Percentiles rank a stretch among this genome's conserved stretches.
Conservation (phyloP, 257 asterid species). For the Nicotiana noctiflora region DNA sequence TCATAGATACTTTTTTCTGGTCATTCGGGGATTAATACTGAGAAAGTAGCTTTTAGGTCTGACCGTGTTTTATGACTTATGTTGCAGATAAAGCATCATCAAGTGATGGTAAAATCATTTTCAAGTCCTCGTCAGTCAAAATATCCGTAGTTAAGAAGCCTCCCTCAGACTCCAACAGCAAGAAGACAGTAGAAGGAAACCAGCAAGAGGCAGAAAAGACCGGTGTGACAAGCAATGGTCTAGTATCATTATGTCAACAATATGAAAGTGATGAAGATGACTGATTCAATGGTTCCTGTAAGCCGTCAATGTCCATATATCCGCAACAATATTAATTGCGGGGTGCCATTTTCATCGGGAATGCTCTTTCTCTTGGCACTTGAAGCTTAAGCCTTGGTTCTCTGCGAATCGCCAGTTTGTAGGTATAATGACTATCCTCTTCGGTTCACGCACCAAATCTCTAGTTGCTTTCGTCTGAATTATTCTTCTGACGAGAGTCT, state of each 20-base stretch:
- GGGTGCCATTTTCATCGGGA: not conserved
- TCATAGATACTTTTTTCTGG: not conserved
- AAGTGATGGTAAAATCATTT: slow-evolving; percentile 6
- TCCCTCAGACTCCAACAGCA: slow-evolving; percentile 10
- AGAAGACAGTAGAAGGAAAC: slow-evolving; percentile 3
- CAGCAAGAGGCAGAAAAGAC: slow-evolving; percentile 14
- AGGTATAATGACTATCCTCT: not conserved
- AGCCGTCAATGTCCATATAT: not conserved
- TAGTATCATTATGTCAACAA: slow-evolving; percentile 46
- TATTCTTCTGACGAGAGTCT: not conserved
- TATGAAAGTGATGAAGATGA: slow-evolving; percentile 59
- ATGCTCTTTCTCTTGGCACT: not conserved
- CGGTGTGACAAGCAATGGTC: slow-evolving; percentile 17
- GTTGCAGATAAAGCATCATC: slow-evolving; percentile 16
- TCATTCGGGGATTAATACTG: not conserved
- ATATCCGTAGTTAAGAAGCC: slow-evolving; percentile 47
- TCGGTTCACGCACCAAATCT: not conserved
- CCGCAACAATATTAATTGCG: not conserved
- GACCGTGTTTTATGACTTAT: not conserved
- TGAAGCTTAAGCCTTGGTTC: not conserved
- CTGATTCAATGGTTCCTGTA: not conserved
- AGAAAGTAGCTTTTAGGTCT: not conserved
- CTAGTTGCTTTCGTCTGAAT: not conserved
- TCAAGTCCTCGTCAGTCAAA: slow-evolving; percentile 29
- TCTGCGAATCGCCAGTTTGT: not conserved